Conservation (phyloP, 2,329 filamentous ascomycete genomes). For the Aspergillus fumigatiaffinis region DNA sequence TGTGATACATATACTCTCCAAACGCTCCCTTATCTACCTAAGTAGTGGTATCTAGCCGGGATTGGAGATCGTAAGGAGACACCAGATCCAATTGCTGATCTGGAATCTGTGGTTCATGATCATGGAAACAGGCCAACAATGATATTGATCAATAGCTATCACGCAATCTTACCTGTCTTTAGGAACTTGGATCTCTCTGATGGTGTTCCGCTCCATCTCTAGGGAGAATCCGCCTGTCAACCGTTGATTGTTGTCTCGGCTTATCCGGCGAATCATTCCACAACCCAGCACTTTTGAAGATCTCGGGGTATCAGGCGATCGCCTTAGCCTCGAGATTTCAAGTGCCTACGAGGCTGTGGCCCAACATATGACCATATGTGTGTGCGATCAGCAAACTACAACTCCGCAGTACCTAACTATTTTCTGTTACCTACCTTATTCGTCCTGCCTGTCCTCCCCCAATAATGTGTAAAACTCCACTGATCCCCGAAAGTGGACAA, state of each 20-base stretch:
- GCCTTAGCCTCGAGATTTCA: not conserved
- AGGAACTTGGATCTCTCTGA: not conserved
- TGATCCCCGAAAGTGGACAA: not conserved
- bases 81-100: no score
- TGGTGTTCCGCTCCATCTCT: not conserved
- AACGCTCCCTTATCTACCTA: not conserved
- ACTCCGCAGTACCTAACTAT: not conserved
- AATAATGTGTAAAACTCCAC: not conserved
- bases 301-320: not conserved
- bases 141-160: not conserved
- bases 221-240: not conserved
- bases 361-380: not conserved
- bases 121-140: not conserved
- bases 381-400: not conserved
- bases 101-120: not conserved
- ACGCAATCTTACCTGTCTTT: not conserved
- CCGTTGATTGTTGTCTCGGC: conserved; percentile 8
- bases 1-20: not conserved
- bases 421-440: not conserved
- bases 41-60: no score
- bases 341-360: not conserved
- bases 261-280: conserved; percentile 16
- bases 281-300: not conserved
- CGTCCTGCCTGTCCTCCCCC: not conserved
- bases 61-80: no score